These are phyloP conservation scores for Stropharia rugosoannulata DNA, from an alignment of 768 basidiomycete species.

Conservation along the genomic window DNA sequence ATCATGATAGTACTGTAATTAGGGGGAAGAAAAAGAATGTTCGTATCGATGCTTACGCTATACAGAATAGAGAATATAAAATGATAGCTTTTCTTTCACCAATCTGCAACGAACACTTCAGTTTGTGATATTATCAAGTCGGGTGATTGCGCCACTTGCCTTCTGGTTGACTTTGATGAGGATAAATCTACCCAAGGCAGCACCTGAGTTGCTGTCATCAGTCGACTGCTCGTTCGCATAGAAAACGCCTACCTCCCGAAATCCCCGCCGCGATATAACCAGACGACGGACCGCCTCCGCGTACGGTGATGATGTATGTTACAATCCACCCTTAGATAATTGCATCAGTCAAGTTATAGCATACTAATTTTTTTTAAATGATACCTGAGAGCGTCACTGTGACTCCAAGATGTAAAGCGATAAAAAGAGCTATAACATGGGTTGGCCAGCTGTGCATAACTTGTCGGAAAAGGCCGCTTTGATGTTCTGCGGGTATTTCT, in stretches of 20 bases:
- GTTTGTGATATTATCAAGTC: no score
- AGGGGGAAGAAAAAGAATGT: neutral
- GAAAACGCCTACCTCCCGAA: conserved; percentile 38
- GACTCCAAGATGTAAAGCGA: conserved; percentile 64
- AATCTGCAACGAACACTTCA: conserved; percentile 16
- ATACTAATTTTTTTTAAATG: neutral
- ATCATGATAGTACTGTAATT: neutral
- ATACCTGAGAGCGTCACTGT: conserved; percentile 56
- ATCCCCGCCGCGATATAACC: conserved; percentile 5
- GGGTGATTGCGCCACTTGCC: conserved; percentile 12
- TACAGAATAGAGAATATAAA: conserved; percentile 45
- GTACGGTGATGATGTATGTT: conserved; percentile 27
- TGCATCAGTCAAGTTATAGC: neutral
- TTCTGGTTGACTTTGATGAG: conserved; percentile 53
- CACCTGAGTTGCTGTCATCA: conserved; percentile 30
- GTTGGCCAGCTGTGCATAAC: conserved; percentile 52
- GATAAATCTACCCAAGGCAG: conserved; percentile 49
- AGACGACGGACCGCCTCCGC: conserved; percentile 8
- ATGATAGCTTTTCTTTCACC: conserved; percentile 52
- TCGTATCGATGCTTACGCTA: conserved; percentile 30
- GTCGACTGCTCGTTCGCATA: neutral
- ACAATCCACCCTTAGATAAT: conserved; percentile 60
- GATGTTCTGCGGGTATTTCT: conserved; percentile 31
- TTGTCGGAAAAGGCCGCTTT: conserved; percentile 42
- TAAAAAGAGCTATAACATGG: conserved; percentile 60